These are phyloP conservation scores for Eucommia ulmoides DNA, from an alignment of 257 asterid genomes.

Conservation along the genomic window DNA sequence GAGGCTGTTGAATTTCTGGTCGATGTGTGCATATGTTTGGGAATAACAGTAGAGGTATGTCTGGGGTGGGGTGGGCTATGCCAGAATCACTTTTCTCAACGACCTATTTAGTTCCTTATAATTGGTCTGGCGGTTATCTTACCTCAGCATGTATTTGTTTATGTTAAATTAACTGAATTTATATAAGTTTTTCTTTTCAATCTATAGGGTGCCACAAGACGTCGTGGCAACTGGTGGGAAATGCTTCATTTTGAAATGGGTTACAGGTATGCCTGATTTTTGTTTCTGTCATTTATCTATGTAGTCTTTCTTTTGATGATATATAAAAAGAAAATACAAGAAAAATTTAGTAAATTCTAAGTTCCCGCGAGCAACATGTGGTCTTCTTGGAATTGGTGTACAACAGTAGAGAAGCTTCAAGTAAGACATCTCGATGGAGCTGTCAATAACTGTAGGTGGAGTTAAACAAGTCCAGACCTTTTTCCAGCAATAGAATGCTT, in stretches of 20 bases:
- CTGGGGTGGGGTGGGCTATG: background rate
- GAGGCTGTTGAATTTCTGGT: background rate
- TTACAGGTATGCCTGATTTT: constrained; percentile 52
- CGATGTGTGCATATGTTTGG: background rate
- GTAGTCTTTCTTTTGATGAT: background rate
- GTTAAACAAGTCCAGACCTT: too few relatives aligned
- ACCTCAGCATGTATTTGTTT: background rate
- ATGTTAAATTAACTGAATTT: background rate
- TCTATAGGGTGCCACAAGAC: constrained; percentile 88
- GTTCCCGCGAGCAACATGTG: background rate
- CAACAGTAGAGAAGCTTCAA: too few relatives aligned
- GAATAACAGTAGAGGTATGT: background rate
- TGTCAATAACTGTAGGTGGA: too few relatives aligned
- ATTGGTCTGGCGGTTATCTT: background rate
- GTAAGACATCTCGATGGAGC: background rate
- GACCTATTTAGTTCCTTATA: background rate
- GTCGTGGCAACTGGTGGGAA: constrained; percentile 86
- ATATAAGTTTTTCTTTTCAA: constrained; percentile 1
- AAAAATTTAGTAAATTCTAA: background rate
- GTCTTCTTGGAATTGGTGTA: too few relatives aligned
- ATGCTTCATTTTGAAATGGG: constrained; percentile 72
- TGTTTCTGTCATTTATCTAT: background rate
- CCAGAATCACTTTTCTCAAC: background rate
- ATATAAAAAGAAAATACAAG: background rate
- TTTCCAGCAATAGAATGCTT: too few relatives aligned